Conservation (phyloP, 1,284 basidiomycete genomes). For the Paramarasmius palmivorus region DNA sequence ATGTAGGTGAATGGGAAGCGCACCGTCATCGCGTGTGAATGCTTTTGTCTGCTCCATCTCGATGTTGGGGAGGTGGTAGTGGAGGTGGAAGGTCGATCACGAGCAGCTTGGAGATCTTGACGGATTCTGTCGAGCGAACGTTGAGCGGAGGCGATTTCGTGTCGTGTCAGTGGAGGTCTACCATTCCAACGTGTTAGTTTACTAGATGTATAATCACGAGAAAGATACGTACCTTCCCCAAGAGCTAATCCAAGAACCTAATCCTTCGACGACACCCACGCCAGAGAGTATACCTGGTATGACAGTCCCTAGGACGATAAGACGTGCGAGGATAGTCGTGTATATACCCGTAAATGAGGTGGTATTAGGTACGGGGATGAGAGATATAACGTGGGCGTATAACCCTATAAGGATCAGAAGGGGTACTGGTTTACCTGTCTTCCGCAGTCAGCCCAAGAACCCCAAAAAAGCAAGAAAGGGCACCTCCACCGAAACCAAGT, state of each 20-base stretch:
- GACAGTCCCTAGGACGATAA: slow-evolving; percentile 75
- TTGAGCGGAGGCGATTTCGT: slow-evolving; percentile 49
- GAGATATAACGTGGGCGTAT: slow-evolving; percentile 61
- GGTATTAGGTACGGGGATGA: slow-evolving; percentile 64
- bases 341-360: slow-evolving; percentile 43
- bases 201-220: no score
- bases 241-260: slow-evolving; percentile 28
- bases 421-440: no score
- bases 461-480: no score
- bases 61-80: no score
- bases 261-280: slow-evolving; percentile 69
- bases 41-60: no score
- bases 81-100: no score
- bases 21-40: slow-evolving; percentile 37
- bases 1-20: no score
- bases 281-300: slow-evolving; percentile 74
- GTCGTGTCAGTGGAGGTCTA: slow-evolving; percentile 39
- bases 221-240: neutral
- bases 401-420: slow-evolving; percentile 49
- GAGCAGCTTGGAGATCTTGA: slow-evolving; percentile 45
- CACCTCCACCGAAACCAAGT: slow-evolving; percentile 1
- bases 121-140: slow-evolving; percentile 53
- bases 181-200: neutral
- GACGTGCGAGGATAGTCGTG: slow-evolving; percentile 52
- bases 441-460: no score